Evolutionary conservation across 495 filamentous ascomycete species (phyloP), one percentile per base, ranked within the genome.

Genomic region (Neurospora sp.): DNA sequence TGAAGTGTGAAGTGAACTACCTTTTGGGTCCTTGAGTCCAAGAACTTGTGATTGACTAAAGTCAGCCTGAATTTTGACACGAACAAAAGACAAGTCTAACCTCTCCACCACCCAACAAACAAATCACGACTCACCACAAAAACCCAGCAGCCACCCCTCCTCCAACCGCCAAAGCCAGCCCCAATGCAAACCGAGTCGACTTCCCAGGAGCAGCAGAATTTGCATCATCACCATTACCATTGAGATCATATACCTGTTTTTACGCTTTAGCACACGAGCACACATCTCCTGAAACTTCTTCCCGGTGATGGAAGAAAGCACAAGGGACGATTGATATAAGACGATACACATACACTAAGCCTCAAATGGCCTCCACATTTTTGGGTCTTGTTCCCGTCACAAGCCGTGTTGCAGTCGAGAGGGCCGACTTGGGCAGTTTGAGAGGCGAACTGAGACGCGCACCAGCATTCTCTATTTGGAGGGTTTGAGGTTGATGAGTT

Each of bases 401-500:
- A 88, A 6, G 81, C 74, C 8, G 83, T 70, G 72, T 86, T 77
- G 80, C 86, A 88, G 0, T 42, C 76, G 16, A 38, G 69, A 62
- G 87, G 83, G 7, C 72, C 14, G 5, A 85, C 62, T 39, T 80
- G 77, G 35, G 69, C 73, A 31, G n/a, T n/a, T n/a, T n/a, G n/a
- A 23, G 73, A 44, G 7, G 79, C 82, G 8, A 87, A 46, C 5
- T 72, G 70, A 23, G 82, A 75, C 10, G 83, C 81, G 74, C 86
- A 88, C 82, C 84, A 87, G 81, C 86, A 88, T 82, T 88, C 85
- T 41, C 83, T 84, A 59, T 73, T 69, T n/a, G 35, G 35, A 35
- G 35, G 35, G 35, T 12, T 4, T 41, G 14, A 59, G 18, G 18
- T 46, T 35, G n/a, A 46, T n/a, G 5, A 9, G 42, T 46, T 38